Evolutionary conservation across 2,329 filamentous ascomycete species (phyloP), one percentile per base, ranked within the genome.

Genomic region (Didymella arachidicola): DNA sequence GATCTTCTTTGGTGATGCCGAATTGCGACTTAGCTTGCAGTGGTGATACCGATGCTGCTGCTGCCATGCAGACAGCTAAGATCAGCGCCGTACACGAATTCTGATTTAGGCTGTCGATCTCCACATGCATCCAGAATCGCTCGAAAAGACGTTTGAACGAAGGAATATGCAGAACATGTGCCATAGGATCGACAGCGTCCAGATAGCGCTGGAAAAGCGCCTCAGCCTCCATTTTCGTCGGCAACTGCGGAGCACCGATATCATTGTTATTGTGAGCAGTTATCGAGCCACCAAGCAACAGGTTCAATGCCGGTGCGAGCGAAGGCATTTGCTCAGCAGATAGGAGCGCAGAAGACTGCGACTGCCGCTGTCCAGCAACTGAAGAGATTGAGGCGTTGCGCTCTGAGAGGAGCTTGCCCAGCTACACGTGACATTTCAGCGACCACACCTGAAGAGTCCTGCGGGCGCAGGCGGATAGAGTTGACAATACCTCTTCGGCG

Each of bases 11-110:
- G 0, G 74, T 73, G 26, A 76, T 75, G 29, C 74, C 72, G 49
- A 77, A 77, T 30, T 77, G 74, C 16, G 74, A 74, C 44, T 76
- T 77, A n/a, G 74, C 72, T 60, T 76, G 74, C 29, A 77, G 53
- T 11, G 74, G 70, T 2, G 74, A 75, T n/a, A 77, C 64, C 1
- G 72, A 74, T 16, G 74, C 73, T 27, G 74, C 72, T 27, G 74
- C 74, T 16, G 74, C 74, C 73, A 76, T 77, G 43, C 74, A 76
- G 0, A 77, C 72, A 14, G 74, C 70, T 30, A 76, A 51, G 36
- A 77, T 71, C 57, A 76, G 54, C n/a, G 74, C 74, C 22, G 72
- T 75, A 55, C 73, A 73, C 4, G 74, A 77, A 29, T 75, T 75
- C 26, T 74, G 72, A 46, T 77, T 76, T 0, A 69, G 62, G 46